Conservation (phyloP, 768 basidiomycete species). For the Leccinum incarnatum region DNA sequence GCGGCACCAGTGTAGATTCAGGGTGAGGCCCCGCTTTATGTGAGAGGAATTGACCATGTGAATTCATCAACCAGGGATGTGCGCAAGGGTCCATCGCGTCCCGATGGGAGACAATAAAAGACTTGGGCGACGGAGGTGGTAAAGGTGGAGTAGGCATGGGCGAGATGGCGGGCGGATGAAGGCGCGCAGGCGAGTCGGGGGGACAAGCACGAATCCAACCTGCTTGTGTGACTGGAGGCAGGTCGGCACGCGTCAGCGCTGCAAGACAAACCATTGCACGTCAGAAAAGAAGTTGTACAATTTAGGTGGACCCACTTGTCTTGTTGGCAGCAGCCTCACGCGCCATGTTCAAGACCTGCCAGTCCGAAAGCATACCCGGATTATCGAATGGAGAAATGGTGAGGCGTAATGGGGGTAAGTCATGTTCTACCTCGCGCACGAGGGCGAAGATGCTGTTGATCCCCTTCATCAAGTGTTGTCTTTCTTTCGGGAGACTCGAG, state of each 20-base stretch:
- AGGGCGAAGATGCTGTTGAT: conserved; percentile 21
- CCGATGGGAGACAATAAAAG: conserved; percentile 38
- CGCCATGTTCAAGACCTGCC: conserved; percentile 21
- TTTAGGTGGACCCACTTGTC: conserved; percentile 17
- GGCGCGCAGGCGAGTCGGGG: conserved; percentile 25
- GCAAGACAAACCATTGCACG: neutral
- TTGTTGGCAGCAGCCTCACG: conserved; percentile 29
- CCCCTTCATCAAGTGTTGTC: neutral
- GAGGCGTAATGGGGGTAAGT: conserved; percentile 33
- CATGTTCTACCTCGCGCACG: conserved; percentile 26
- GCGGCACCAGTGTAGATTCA: conserved; percentile 41
- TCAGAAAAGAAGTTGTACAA: neutral
- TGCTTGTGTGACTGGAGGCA: conserved; percentile 33
- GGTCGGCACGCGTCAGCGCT: conserved; percentile 29
- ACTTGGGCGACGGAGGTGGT: conserved; percentile 6
- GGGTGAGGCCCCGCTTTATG: conserved; percentile 47
- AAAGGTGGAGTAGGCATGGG: neutral
- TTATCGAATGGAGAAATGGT: conserved; percentile 31
- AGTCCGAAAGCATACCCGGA: conserved; percentile 27
- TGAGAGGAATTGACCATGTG: conserved; percentile 54
- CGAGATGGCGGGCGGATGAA: conserved; percentile 31
- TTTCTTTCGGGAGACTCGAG: conserved; percentile 9
- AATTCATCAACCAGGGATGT: conserved; percentile 33
- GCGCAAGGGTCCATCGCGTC: conserved; percentile 37
- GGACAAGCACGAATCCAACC: conserved; percentile 26